Conservation (phyloP, 1,284 basidiomycete genomes). For the Puccinia horiana region DNA sequence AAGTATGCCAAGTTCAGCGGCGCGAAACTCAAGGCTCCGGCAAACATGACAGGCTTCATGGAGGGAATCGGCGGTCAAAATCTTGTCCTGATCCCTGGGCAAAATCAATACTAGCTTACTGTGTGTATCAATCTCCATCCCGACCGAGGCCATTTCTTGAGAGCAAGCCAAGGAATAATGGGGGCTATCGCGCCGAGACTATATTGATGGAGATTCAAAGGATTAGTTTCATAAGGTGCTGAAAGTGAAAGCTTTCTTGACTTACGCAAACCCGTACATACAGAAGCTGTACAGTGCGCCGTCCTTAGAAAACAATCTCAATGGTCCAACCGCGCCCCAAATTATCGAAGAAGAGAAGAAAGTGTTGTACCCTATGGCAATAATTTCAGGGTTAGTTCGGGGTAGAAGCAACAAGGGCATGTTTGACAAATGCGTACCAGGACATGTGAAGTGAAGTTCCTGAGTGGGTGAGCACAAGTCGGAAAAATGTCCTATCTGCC, state of each 20-base stretch:
- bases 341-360: conserved; percentile 43
- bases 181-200: conserved; percentile 42
- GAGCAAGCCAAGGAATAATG: conserved; percentile 42
- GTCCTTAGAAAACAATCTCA: conserved; percentile 24
- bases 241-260: not conserved
- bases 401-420: not conserved
- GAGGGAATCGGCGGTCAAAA: no score
- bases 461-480: conserved; percentile 47
- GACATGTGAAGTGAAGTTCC: conserved; percentile 34
- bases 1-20: conserved; percentile 39
- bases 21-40: conserved; percentile 28
- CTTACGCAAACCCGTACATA: conserved; percentile 44
- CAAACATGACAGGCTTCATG: conserved; percentile 41
- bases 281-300: conserved; percentile 35
- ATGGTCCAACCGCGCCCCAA: conserved; percentile 44
- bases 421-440: conserved; percentile 5
- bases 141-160: conserved; percentile 42
- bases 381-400: not conserved
- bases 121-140: conserved; percentile 47
- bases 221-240: not conserved
- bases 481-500: conserved; percentile 30
- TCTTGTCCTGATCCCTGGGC: not conserved
- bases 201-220: not conserved
- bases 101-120: conserved; percentile 5
- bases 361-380: conserved; percentile 15